Evolutionary conservation across 768 basidiomycete species (phyloP).

Genomic region (Mycena pura): DNA sequence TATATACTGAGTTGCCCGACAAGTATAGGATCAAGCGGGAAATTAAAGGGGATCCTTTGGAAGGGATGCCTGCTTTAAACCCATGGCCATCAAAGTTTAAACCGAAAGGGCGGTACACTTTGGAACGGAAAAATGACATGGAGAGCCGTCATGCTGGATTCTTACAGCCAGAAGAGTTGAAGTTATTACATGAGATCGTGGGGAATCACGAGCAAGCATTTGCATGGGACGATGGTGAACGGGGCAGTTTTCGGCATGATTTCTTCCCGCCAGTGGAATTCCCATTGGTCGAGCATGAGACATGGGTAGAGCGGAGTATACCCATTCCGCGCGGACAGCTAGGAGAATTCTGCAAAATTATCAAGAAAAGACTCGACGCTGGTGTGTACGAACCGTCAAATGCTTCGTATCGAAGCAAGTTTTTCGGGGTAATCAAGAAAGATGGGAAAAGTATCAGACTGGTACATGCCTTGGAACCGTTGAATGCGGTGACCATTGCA

Average conservation of each 20-base stretch:
- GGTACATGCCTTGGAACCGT: conserved; percentile 34
- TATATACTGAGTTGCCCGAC: conserved; percentile 28
- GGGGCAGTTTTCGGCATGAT: conserved; percentile 9
- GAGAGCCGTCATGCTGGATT: conserved; percentile 28
- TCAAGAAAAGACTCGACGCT: conserved; percentile 24
- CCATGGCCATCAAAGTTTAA: conserved; percentile 26
- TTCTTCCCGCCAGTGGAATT: conserved; percentile 11
- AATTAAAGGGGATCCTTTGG: conserved; percentile 36
- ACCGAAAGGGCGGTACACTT: conserved; percentile 23
- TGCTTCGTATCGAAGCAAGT: conserved; percentile 35
- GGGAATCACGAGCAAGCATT: conserved; percentile 26
- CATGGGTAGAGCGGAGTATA: conserved; percentile 30
- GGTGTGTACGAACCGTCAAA: conserved; percentile 18
- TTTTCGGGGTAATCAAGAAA: conserved; percentile 39
- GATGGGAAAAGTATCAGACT: conserved; percentile 30
- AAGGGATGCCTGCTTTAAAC: conserved; percentile 21
- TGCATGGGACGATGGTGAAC: conserved; percentile 9
- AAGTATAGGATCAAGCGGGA: conserved; percentile 22
- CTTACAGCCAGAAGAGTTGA: conserved; percentile 35
- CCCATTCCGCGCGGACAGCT: conserved; percentile 26
- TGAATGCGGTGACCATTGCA: conserved; percentile 31
- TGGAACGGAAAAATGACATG: conserved; percentile 26
- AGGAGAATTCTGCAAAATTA: conserved; percentile 18
- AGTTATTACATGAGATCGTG: conserved; percentile 32
- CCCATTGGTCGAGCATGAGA: conserved; percentile 32